Percentiles rank a stretch among this genome's conserved stretches.
These are phyloP conservation scores for Ailanthus altissimus DNA, from an alignment of 345 rosid species.

Conservation along the genomic window DNA sequence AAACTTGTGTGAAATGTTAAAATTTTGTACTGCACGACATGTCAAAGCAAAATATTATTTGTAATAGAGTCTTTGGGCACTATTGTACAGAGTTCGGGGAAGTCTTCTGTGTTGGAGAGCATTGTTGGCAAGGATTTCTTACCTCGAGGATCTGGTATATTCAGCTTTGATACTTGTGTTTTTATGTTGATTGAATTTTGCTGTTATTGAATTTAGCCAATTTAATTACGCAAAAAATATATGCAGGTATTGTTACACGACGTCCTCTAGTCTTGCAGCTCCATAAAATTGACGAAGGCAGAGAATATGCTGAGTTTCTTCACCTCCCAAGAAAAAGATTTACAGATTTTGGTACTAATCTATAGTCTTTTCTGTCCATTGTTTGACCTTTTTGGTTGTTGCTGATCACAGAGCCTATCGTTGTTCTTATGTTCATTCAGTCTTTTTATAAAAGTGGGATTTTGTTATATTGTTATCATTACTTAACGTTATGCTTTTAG, in stretches of 20 bases:
- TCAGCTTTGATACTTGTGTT: neutral
- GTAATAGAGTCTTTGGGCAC: neutral
- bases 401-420: neutral
- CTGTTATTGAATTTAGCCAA: conserved; percentile 1
- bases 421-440: neutral
- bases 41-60: neutral
- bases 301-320: conserved; percentile 98
- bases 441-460: neutral
- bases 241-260: conserved; percentile 89
- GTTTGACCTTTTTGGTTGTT: neutral
- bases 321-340: conserved; percentile 82
- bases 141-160: conserved; percentile 99
- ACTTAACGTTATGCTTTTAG: neutral
- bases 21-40: neutral
- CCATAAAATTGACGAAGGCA: conserved; percentile 91
- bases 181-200: neutral
- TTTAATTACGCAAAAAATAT: conserved; percentile 13
- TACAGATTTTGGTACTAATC: conserved; percentile 75
- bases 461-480: neutral
- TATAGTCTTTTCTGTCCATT: neutral
- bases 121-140: conserved; percentile 95
- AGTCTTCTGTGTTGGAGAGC: conserved; percentile 98
- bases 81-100: conserved; percentile 82
- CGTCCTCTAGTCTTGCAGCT: conserved; percentile 98
- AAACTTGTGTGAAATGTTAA: neutral